These are phyloP conservation scores for Amanita subjunquillea DNA, from an alignment of 768 basidiomycete species.

Conservation along the genomic window DNA sequence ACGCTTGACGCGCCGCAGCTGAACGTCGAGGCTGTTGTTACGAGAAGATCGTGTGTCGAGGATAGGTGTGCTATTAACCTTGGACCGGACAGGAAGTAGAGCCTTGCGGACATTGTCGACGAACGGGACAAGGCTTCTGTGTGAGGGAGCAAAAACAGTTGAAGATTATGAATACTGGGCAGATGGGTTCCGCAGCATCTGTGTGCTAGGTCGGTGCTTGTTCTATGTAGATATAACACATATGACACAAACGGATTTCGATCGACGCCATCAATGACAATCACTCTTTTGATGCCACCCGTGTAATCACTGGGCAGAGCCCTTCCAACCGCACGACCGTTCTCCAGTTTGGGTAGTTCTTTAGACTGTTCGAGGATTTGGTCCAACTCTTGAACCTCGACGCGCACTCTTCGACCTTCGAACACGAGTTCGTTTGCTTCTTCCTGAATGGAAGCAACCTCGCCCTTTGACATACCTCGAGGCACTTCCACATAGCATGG, in stretches of 20 bases:
- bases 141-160: conserved; percentile 62
- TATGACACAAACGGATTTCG: conserved; percentile 52
- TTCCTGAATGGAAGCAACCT: conserved; percentile 50
- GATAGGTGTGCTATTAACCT: conserved; percentile 58
- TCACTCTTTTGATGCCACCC: conserved; percentile 67
- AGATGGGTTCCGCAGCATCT: conserved; percentile 83
- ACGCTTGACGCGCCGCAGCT: conserved; percentile 61
- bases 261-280: conserved; percentile 77
- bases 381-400: conserved; percentile 69
- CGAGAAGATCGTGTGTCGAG: conserved; percentile 44
- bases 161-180: conserved; percentile 63
- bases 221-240: not conserved
- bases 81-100: conserved; percentile 79
- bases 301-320: conserved; percentile 65
- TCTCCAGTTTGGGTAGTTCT: conserved; percentile 25
- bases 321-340: conserved; percentile 43
- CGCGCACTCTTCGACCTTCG: conserved; percentile 54
- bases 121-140: conserved; percentile 58
- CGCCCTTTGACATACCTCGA: conserved; percentile 51
- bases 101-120: conserved; percentile 51
- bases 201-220: conserved; percentile 3
- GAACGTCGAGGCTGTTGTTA: conserved; percentile 45
- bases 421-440: conserved; percentile 60
- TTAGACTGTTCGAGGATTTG: conserved; percentile 18
- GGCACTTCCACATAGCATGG: conserved; percentile 75